Base-by-base conservation (phyloP, 345 rosid species). In the Arabidopsis suecica region DNA sequence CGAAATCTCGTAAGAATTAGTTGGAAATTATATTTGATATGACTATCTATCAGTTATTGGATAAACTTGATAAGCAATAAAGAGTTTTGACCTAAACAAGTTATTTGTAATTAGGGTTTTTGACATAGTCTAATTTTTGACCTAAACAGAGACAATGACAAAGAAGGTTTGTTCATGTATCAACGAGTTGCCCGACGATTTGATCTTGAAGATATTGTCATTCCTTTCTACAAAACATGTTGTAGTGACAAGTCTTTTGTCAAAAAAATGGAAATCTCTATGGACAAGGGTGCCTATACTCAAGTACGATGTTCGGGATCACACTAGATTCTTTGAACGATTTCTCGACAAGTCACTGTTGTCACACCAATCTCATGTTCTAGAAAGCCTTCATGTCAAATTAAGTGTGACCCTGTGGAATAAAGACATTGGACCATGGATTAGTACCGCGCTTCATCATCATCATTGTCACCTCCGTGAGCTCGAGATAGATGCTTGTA, bases 401-500 rank as follows among this genome's bases (percentile, higher is more conserved):
- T 1, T 61, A 20, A 41, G n/a, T 41, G n/a, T 41, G 12, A 4
- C 12, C n/a, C 45, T 1, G 45, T 41, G 45, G 45, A 11, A 66
- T 1, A 25, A 22, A 36, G 20, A 66, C 48, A 34, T 50, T 50
- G 36, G 70, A 51, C 49, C 37, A 5, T 67, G 48, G 37, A 67
- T 67, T 23, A 23, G n/a, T 23, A 53, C 61, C 23, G 48, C 61
- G 22, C n/a, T 67, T 51, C 25, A 23, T 53, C n/a, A 14, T 51
- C 48, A 51, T n/a, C 25, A 67, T 23, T 67, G n/a, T 23, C 72
- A 68, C 5, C 37, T 68, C 50, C 48, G 48, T 23, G 50, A 68
- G 61, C 38, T 68, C 16, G 23, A 53, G 9, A 44, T 32, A 3
- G 44, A 44, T 65, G 57, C 6, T 33, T 16, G 9, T 11, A 0